Evolutionary conservation across 371 early-diverging fungal species (phyloP), one percentile per base, ranked within the genome.

Genomic region (Actinomortierella wolfii): DNA sequence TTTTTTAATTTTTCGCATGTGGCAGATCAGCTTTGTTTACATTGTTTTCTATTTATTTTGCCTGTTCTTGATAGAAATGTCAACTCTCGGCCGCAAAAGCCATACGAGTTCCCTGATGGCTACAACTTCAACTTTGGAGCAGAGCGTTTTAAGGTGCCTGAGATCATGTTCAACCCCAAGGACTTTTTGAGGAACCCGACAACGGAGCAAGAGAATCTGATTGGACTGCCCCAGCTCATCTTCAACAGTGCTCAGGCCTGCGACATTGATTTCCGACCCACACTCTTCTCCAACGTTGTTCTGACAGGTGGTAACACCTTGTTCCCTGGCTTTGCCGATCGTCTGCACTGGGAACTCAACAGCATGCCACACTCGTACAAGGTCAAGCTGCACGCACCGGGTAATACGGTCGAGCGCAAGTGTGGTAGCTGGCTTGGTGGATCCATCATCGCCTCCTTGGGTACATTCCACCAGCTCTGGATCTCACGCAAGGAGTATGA

Each of bases 401-500:
- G 86, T 53, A 88, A 83, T 42, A 80, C 86, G 23, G 79, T 83
- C 23, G 99, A 98, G 76, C 88, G 97, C 47, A 90, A 88, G 67
- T 94, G 91, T 64, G 90, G 94, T 25, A 84, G 93, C 47, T 98
- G 99, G 99, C 85, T 97, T 40, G 99, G 99, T 50, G 98, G 98
- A 2, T 97, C 98, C 2, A 95, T 97, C 54, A 79, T 98, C 46
- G 91, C 96, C 0, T 96, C 97, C 1, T 71, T 97, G 58, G 95
- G 95, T 54, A 94, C 95, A 0, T 98, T 98, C 84, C 96, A 97
- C 69, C 97, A 95, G 78, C 82, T 98, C 57, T 97, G 98, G 98
- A 89, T 98, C 17, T 92, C 96, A 25, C 91, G 91, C 71, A 83
- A 91, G 49, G 97, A 98, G 76, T 98, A 95, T 68, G 91, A 93